Base-by-base conservation (phyloP, 306 rosid genomes). In the Senna tora region DNA sequence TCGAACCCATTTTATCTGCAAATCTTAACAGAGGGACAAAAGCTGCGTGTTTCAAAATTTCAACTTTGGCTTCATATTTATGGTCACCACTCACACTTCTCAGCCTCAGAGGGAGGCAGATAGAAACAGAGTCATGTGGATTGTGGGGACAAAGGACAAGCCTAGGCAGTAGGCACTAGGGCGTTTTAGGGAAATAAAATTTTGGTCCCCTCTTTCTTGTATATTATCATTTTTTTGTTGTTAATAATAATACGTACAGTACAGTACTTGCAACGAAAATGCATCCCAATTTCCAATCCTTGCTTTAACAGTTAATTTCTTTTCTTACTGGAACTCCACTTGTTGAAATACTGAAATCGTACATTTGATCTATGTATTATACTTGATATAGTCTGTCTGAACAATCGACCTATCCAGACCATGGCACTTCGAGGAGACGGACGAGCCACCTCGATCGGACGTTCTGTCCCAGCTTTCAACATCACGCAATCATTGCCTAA, bases 71-170 rank as follows among this genome's bases (percentile, higher is more conserved):
- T 9, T 34, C 46, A 21, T 59, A 59, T 59, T 59, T 59, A 59
- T 59, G 65, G 46, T 59, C 1, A 30, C 42, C 32, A 25, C 30
- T 6, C 1, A 2, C 39, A 6, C 22, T 15, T 19, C 0, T 34
- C 25, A 59, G 34, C 7, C 25, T n/a, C n/a, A 14, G 42, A 59
- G 45, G 45, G 3, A 4, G 6, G 46, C 2, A 41, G 25, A 9
- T 43, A 59, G 65, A 13, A 59, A 34, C 65, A n/a, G 46, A n/a
- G 46, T 59, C 65, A 59, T 17, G 46, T 34, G 46, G 15, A 59
- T 9, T 33, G 28, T 59, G 45, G 28, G 64, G 65, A 59, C 65
- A 33, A 50, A 16, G 11, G 28, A 59, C 16, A 7, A 33, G 46
- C 46, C 65, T 59, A 59, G 6, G 16, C 5, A 2, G 3, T 45